Evolutionary conservation across 768 basidiomycete genomes (phyloP).

Genomic region (Sarcodon sp.): DNA sequence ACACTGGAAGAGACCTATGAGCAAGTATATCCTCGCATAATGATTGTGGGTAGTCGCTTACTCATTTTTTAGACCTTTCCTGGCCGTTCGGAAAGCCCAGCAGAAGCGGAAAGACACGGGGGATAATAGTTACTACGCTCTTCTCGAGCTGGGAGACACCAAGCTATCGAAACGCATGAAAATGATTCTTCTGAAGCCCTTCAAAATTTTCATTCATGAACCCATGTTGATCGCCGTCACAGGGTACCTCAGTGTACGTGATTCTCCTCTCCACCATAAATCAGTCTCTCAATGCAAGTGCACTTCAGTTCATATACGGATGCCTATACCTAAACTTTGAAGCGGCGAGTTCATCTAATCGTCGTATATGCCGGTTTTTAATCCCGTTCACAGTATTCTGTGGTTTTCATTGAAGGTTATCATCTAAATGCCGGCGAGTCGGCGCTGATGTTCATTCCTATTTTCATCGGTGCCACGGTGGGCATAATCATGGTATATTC

Average conservation of each 20-base stretch:
- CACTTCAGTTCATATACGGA: slow-evolving; percentile 43
- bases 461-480: slow-evolving; percentile 34
- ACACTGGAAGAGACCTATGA: slow-evolving; percentile 56
- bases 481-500: slow-evolving; percentile 20
- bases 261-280: not conserved
- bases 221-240: slow-evolving; percentile 52
- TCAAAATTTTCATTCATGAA: slow-evolving; percentile 48
- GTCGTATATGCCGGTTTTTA: no score
- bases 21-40: slow-evolving; percentile 28
- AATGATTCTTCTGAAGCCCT: slow-evolving; percentile 40
- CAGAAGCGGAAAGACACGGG: slow-evolving; percentile 36
- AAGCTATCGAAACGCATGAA: slow-evolving; percentile 30
- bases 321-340: slow-evolving; percentile 50
- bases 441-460: slow-evolving; percentile 48
- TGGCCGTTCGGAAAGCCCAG: slow-evolving; percentile 41
- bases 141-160: slow-evolving; percentile 30
- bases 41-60: slow-evolving; percentile 12
- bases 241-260: slow-evolving; percentile 44
- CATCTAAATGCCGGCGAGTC: slow-evolving; percentile 37
- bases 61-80: slow-evolving; percentile 26
- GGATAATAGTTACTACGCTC: slow-evolving; percentile 36
- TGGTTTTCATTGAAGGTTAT: slow-evolving; percentile 44
- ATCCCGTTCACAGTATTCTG: slow-evolving; percentile 24
- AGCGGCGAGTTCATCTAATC: slow-evolving; percentile 14
- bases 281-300: slow-evolving; percentile 2